Conservation (phyloP, 345 rosid species). For the Gossypium thurberi region DNA sequence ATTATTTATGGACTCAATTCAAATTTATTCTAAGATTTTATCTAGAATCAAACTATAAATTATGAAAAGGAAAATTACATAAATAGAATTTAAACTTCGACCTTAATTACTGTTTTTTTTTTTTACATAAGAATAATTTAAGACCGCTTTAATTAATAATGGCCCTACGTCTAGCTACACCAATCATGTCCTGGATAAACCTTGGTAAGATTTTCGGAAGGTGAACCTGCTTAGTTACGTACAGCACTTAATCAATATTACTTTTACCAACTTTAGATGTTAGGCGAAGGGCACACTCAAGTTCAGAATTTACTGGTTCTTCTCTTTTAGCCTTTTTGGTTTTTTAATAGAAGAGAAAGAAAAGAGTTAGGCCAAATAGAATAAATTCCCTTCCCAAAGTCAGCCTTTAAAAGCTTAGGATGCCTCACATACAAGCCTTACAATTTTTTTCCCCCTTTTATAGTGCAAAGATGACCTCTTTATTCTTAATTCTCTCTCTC, state of each 20-base stretch:
- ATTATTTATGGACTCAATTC: no score
- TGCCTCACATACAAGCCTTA: constrained; percentile 27
- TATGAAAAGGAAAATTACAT: no score
- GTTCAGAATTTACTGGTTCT: not conserved
- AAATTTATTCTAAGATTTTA: no score
- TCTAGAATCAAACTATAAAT: no score
- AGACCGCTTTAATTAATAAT: no score
- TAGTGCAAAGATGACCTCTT: constrained; percentile 10
- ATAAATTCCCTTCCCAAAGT: constrained; percentile 22
- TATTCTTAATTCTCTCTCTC: not conserved
- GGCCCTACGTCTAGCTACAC: accelerated
- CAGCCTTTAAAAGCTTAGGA: constrained; percentile 24
- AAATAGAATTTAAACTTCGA: no score
- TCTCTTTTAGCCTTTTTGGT: not conserved
- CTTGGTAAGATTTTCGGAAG: no score
- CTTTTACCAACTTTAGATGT: no score
- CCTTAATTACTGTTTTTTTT: accelerated
- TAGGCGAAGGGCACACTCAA: not conserved
- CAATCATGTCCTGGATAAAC: no score
- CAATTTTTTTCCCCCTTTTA: constrained; percentile 11
- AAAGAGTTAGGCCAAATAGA: constrained; percentile 12
- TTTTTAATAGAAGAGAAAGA: not conserved
- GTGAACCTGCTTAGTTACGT: no score
- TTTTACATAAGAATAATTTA: no score
- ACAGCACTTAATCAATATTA: no score